Conservation (phyloP, 1,284 basidiomycete species). For the Marasmius sp. region DNA sequence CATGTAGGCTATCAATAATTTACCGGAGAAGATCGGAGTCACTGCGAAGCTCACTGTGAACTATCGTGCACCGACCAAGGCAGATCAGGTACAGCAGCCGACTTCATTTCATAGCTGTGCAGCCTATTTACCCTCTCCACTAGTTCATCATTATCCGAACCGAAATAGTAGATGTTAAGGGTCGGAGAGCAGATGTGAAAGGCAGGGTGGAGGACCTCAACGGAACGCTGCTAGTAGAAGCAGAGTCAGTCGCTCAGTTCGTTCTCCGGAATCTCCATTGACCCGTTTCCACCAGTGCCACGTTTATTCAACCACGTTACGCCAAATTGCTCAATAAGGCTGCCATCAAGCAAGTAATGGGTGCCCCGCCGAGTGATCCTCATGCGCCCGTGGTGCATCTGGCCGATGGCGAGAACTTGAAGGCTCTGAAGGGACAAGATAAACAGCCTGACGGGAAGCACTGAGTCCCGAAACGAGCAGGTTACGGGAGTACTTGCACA, state of each 20-base stretch:
- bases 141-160: slow-evolving; percentile 77
- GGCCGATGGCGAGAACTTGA: slow-evolving; percentile 12
- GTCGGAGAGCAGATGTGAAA: slow-evolving; percentile 75
- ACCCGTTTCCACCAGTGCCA: slow-evolving; percentile 42
- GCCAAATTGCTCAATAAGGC: slow-evolving; percentile 67
- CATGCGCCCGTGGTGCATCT: slow-evolving; percentile 10
- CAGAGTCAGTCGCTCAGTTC: slow-evolving; percentile 52
- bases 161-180: slow-evolving; percentile 61
- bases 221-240: slow-evolving; percentile 80
- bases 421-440: slow-evolving; percentile 5
- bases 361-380: slow-evolving; percentile 31
- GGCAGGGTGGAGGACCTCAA: slow-evolving; percentile 77
- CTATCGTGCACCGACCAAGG: slow-evolving; percentile 80
- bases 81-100: slow-evolving; percentile 65
- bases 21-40: slow-evolving; percentile 91
- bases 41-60: slow-evolving; percentile 80
- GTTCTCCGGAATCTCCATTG: background rate
- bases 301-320: slow-evolving; percentile 85
- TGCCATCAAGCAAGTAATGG: slow-evolving; percentile 47
- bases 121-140: background rate
- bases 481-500: background rate
- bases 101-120: slow-evolving; percentile 9
- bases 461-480: background rate
- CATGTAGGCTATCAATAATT: slow-evolving; percentile 73
- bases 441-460: background rate